phyloP scores from a whole-genome alignment of 2,329 filamentous ascomycete genomes.

The Pseudocercospora musae region DNA sequence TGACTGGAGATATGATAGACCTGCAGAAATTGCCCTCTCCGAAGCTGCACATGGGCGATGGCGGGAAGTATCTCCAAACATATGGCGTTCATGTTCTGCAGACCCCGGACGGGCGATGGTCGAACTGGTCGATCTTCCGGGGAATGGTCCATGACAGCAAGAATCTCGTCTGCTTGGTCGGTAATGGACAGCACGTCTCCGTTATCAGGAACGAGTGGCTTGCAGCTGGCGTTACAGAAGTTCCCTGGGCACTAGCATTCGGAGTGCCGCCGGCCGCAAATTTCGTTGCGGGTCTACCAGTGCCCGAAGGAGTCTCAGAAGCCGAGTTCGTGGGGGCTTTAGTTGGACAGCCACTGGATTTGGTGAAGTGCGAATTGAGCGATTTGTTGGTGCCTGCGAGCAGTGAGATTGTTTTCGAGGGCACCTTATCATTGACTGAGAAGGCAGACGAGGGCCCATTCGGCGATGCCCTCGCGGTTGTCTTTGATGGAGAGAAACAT shows the following conservation, averaged over 20 bases:
- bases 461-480: neutral
- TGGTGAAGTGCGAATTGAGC: constrained; percentile 54
- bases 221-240: constrained; percentile 43
- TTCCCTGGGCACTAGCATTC: constrained; percentile 49
- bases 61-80: constrained; percentile 52
- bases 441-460: constrained; percentile 4
- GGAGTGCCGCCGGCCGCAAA: constrained; percentile 49
- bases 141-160: constrained; percentile 49
- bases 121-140: constrained; percentile 47
- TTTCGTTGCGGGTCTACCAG: constrained; percentile 39
- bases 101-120: constrained; percentile 47
- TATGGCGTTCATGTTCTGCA: constrained; percentile 50
- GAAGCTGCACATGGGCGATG: constrained; percentile 45
- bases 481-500: constrained; percentile 43
- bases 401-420: constrained; percentile 52
- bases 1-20: constrained; percentile 43
- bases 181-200: constrained; percentile 47
- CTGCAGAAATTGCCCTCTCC: constrained; percentile 39
- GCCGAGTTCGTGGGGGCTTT: constrained; percentile 50
- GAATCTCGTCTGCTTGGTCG: constrained; percentile 43
- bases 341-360: constrained; percentile 44
- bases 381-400: constrained; percentile 50
- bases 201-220: constrained; percentile 48
- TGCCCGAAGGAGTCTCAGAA: constrained; percentile 50
- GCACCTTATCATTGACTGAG: constrained; percentile 39